phyloP scores from a whole-genome alignment of 768 basidiomycete species.

The Nidularia pulvinata region DNA sequence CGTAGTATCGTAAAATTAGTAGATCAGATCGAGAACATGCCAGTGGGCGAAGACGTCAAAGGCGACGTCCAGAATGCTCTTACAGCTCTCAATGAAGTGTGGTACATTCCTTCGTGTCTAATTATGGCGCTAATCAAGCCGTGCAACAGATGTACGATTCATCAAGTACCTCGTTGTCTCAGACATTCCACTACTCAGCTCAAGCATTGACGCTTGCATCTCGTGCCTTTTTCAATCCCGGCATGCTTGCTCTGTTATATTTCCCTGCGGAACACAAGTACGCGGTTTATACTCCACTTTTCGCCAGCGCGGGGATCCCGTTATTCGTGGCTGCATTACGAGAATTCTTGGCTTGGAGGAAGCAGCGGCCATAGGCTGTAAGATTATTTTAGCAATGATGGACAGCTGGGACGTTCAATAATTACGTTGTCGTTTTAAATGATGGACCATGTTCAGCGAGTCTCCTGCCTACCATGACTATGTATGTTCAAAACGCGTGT shows the following conservation, averaged over 20 bases:
- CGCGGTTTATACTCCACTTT: constrained; percentile 94
- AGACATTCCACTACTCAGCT: constrained; percentile 59
- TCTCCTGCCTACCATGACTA: too few species aligned
- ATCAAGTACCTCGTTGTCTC: constrained; percentile 32
- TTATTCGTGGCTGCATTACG: constrained; percentile 71
- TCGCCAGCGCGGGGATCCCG: constrained; percentile 89
- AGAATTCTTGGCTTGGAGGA: constrained; percentile 70
- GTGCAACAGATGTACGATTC: constrained; percentile 33
- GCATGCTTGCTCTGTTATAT: constrained; percentile 94
- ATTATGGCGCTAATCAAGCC: too few species aligned
- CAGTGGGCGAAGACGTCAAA: constrained; percentile 76
- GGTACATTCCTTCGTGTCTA: constrained; percentile 6
- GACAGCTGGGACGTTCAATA: too few species aligned
- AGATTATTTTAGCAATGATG: background rate
- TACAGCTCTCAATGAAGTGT: constrained; percentile 70
- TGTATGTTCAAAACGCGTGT: too few species aligned
- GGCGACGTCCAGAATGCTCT: constrained; percentile 74
- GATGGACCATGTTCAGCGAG: too few species aligned
- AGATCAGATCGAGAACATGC: constrained; percentile 89
- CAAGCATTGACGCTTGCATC: constrained; percentile 68
- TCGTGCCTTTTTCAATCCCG: constrained; percentile 94
- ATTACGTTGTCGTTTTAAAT: too few species aligned
- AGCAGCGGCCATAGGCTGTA: constrained; percentile 18
- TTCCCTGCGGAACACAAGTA: constrained; percentile 99
- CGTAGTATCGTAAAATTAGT: constrained; percentile 84